Percentiles rank a stretch among this genome's conserved stretches.
Evolutionary conservation across 2,329 filamentous ascomycete species (phyloP).

Genomic region (Fusarium sp.): DNA sequence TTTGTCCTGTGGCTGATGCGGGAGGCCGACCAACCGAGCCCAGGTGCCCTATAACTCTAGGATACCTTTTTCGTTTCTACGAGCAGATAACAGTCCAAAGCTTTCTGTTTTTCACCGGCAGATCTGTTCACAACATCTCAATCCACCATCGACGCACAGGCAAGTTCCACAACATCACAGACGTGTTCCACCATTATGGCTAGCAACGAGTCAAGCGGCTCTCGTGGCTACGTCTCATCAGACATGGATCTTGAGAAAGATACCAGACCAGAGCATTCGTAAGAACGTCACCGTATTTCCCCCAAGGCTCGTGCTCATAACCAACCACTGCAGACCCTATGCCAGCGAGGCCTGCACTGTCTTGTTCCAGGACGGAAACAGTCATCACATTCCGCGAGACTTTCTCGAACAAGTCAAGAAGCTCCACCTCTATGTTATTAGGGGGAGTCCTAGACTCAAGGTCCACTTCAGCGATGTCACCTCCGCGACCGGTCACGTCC

Average conservation of each 20-base stretch:
- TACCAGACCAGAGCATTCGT: not conserved
- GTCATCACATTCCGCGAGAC: not conserved
- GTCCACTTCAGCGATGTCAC: not conserved
- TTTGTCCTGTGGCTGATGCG: not conserved
- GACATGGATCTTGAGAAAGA: not conserved
- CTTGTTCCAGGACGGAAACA: not conserved
- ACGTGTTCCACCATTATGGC: not conserved
- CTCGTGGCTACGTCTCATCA: not conserved
- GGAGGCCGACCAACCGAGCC: not conserved
- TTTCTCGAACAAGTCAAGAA: not conserved
- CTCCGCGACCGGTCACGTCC: not conserved
- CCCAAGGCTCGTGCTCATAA: not conserved
- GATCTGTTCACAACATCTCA: not conserved
- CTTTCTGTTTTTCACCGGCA: not conserved
- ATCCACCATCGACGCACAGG: not conserved
- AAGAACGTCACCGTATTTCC: not conserved
- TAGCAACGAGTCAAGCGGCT: not conserved
- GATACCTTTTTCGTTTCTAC: not conserved
- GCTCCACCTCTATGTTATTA: not conserved
- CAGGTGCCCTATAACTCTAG: not conserved
- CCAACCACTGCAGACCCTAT: not conserved
- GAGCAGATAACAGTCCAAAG: not conserved
- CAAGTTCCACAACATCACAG: not conserved
- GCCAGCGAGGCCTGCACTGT: not conserved
- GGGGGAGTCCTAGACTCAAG: not conserved